A percentile compares a stretch with the other conserved stretches of the same genome.
Evolutionary conservation across 352 stramenopile species (phyloP).

Genomic region (Pythium insidiosum): DNA sequence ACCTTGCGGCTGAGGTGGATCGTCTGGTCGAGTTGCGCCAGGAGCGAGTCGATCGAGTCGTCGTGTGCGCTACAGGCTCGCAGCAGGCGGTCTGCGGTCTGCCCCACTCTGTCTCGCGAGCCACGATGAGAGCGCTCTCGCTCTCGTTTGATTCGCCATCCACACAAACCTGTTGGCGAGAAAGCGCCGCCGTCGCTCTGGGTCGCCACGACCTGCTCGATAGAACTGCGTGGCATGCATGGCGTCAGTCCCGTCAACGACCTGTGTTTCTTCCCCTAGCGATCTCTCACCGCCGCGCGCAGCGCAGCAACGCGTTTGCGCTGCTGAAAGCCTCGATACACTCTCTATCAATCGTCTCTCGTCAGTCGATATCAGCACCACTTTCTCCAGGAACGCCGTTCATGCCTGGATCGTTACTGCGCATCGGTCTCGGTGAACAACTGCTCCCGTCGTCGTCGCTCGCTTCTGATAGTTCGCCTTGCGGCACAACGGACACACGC

Average conservation of each 20-base stretch:
- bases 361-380: too few species aligned
- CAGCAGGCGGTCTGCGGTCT: slow-evolving; percentile 49
- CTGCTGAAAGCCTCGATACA: slow-evolving; percentile 1
- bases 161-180: slow-evolving; percentile 47
- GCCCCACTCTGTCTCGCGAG: slow-evolving; percentile 28
- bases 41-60: slow-evolving; percentile 78
- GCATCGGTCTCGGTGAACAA: slow-evolving; percentile 38
- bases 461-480: slow-evolving; percentile 82
- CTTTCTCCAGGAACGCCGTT: neutral
- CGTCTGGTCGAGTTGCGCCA: slow-evolving; percentile 68
- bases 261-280: too few species aligned
- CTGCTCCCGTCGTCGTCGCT: slow-evolving; percentile 38
- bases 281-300: too few species aligned
- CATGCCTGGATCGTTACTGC: slow-evolving; percentile 49
- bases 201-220: slow-evolving; percentile 44
- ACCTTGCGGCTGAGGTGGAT: slow-evolving; percentile 55
- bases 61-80: slow-evolving; percentile 45
- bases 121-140: too few species aligned
- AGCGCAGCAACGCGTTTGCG: slow-evolving; percentile 2
- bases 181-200: slow-evolving; percentile 36
- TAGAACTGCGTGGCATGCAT: slow-evolving; percentile 71
- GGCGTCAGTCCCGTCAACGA: too few species aligned
- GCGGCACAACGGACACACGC: slow-evolving; percentile 74
- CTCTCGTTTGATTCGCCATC: too few species aligned
- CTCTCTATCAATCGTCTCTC: slow-evolving; percentile 2